Base-by-base conservation (phyloP, 2,329 filamentous ascomycete species). In the Clarireedia monteithiana region DNA sequence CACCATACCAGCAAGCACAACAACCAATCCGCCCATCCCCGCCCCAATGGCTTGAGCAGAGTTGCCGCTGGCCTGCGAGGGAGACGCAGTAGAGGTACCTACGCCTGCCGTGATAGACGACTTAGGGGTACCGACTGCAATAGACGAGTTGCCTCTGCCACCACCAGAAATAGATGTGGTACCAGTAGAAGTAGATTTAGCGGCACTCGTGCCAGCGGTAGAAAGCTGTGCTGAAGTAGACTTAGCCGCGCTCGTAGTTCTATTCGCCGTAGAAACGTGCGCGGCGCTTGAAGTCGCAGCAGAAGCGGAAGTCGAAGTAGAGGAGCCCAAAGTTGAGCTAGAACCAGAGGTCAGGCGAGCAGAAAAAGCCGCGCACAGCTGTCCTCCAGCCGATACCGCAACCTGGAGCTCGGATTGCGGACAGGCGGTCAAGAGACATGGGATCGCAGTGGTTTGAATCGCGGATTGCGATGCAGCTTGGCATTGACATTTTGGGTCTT, bases 401-500 rank as follows among this genome's bases (percentile, higher is more conserved):
- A 67, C 64, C 34, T 55, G 40, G 26, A 75, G 62, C 14, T 59
- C 58, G 36, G 5, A 6, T 30, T 61, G 26, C 12, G 58, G 57
- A 64, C 76, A 78, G 38, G 66, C 66, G 27, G 64, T 60, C 58
- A 65, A 55, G 55, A 70, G 66, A 45, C 66, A 55, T 39, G 62
- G 55, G 30, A 60, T 53, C 38, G 74, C 67, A 57, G 66, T 61
- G 40, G 56, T 56, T 62, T 72, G 69, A 53, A 65, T 71, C 2
- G 56, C 59, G n/a, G 66, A 14, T 24, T 66, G 44, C 4, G 48
- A 55, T 23, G 56, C 48, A 36, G 59, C 60, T 2, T 9, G 2
- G 65, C 74, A 77, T 62, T 69, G 68, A 66, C 74, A 77, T 53
- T 60, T 63, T 5, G 67, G 64, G 59, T 75, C 72, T 49, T 60